Conservation (phyloP, 2,329 filamentous ascomycete species). For the Aspergillus ibericus region DNA sequence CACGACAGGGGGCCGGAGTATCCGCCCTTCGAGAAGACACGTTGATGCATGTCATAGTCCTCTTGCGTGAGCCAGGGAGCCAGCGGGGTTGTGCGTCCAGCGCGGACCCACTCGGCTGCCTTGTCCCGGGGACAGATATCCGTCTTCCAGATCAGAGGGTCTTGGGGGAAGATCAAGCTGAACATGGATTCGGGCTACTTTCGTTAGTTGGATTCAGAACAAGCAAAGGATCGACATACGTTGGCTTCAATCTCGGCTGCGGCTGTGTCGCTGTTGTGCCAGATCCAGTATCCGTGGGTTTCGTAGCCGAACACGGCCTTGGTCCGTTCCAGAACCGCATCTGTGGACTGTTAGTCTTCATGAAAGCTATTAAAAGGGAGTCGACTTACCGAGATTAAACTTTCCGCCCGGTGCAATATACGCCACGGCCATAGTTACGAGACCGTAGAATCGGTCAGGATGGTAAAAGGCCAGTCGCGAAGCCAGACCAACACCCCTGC, state of each 20-base stretch:
- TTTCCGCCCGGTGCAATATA: constrained; percentile 19
- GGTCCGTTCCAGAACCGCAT: neutral
- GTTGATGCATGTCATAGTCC: neutral
- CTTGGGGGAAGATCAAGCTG: neutral
- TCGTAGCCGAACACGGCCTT: neutral
- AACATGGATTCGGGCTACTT: neutral
- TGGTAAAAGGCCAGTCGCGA: constrained; percentile 28
- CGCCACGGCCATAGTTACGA: constrained; percentile 22
- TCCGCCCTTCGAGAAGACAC: neutral
- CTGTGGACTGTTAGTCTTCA: neutral
- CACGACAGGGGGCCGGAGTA: neutral
- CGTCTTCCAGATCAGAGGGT: neutral
- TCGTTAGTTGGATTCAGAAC: neutral
- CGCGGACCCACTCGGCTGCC: neutral
- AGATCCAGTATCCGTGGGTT: neutral
- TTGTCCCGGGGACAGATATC: neutral
- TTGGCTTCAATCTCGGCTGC: neutral
- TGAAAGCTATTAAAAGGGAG: neutral
- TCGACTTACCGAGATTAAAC: neutral
- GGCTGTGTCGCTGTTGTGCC: neutral
- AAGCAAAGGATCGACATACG: neutral
- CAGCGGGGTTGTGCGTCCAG: neutral
- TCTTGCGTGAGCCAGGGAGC: neutral
- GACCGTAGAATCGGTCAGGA: constrained; percentile 14
- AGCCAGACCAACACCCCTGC: constrained; percentile 24